phyloP scores from a whole-genome alignment of 2,329 filamentous ascomycete species.

The Penicillium sp. region DNA sequence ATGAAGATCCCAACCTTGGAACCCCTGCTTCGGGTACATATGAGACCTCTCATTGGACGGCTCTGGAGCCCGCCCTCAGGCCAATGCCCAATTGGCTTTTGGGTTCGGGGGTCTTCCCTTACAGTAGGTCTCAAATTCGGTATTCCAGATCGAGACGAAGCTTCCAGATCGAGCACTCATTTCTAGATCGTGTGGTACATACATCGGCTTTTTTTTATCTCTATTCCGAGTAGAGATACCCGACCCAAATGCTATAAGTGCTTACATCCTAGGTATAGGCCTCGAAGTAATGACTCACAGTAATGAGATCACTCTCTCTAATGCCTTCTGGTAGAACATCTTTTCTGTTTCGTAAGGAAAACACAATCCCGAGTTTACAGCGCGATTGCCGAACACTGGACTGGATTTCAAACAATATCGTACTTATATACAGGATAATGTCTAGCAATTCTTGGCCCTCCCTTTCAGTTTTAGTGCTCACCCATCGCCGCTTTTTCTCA shows the following conservation, averaged over 20 bases:
- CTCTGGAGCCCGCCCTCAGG: no score
- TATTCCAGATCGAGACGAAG: not conserved
- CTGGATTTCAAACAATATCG: not conserved
- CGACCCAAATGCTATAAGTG: no score
- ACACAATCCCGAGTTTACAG: not conserved
- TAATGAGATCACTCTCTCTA: not conserved
- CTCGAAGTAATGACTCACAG: no score
- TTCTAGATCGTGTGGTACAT: not conserved
- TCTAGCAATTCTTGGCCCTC: no score
- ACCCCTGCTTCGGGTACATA: not conserved
- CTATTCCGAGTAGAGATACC: no score
- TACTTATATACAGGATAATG: not conserved
- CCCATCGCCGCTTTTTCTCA: no score
- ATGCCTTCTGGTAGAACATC: not conserved
- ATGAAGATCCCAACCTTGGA: not conserved
- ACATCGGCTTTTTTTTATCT: no score
- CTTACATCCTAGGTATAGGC: not conserved
- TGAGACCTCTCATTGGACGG: constrained; percentile 1
- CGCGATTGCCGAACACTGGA: not conserved
- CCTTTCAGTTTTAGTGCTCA: no score
- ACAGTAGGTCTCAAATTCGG: not conserved
- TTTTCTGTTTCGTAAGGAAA: not conserved
- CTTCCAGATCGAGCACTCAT: not conserved
- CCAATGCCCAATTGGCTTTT: not conserved
- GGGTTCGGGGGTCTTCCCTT: not conserved